Base-by-base conservation (phyloP, 306 rosid genomes). In the Trifolium subterraneum region DNA sequence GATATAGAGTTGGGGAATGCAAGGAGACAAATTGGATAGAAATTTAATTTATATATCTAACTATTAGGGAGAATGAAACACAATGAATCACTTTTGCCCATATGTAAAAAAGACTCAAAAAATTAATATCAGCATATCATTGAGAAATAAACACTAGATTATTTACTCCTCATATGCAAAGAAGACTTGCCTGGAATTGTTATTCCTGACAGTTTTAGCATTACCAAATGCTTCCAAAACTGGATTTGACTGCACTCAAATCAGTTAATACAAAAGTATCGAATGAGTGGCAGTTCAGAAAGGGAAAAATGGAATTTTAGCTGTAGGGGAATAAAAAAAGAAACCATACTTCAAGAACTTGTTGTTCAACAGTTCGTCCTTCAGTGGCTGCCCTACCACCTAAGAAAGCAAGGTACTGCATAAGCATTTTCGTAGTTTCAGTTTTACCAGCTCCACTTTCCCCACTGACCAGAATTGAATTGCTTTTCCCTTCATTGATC, bases 381-480 rank as follows among this genome's bases (percentile, higher is more conserved):
- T 95, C 99, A 33, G 98, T 95, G 63, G 87, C 99, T 68, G 82
- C 91, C 69, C 98, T 84, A 58, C 99, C 99, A 64, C 99, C 99
- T 45, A 95, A 83, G 88, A 82, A 95, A 69, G 99, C 98, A 79
- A 95, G 97, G 87, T 95, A 95, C 45, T 80, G 85, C 99, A 95
- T 95, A 42, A 95, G 98, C 99, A 95, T 95, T 85, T 95, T 95
- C 23, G 99, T 92, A 63, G 99, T 92, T 84, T 95, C 99, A 44
- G 99, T 95, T 90, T 95, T 95, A 82, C 99, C 99, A 12, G 99
- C 99, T 85, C 98, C 99, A 89, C 98, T 95, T 87, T 95, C 99
- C 72, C 99, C 99, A 77, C 98, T 95, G 84, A 92, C 99, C 60
- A 95, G 87, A 80, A 95, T 95, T 41, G 99, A 90, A 89, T 95